phyloP scores from a whole-genome alignment of 192 early-diverging fungal genomes.

The Blastocladiella britannica region DNA sequence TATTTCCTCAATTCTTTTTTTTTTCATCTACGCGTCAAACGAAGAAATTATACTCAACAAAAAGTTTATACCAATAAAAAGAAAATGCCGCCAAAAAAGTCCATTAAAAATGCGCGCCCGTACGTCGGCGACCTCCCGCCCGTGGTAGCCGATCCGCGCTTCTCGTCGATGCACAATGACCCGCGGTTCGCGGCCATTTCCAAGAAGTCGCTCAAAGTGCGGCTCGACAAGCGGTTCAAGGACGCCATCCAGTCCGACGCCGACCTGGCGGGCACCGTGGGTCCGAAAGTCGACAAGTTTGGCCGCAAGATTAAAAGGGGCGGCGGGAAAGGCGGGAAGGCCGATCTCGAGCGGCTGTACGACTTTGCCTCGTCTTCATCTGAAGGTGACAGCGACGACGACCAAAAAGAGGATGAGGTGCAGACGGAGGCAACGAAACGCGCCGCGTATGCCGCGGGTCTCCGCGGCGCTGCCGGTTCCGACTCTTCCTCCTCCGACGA shows the following conservation, averaged over 20 bases:
- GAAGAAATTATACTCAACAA: no score
- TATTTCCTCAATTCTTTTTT: no score
- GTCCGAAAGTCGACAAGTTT: slow-evolving; percentile 30
- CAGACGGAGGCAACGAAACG: not conserved
- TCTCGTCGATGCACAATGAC: slow-evolving; percentile 56
- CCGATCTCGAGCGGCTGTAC: slow-evolving; percentile 31
- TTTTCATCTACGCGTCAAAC: no score
- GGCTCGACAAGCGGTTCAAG: slow-evolving; percentile 71
- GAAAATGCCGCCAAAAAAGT: not conserved
- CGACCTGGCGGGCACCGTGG: slow-evolving; percentile 24
- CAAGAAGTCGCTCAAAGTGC: slow-evolving; percentile 62
- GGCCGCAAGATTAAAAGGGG: slow-evolving; percentile 14
- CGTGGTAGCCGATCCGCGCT: slow-evolving; percentile 45
- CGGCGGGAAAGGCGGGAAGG: slow-evolving; percentile 13
- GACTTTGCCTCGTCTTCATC: slow-evolving; percentile 21
- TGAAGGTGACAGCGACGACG: slow-evolving; percentile 9
- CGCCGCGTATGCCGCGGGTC: not conserved
- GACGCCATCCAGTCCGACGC: slow-evolving; percentile 52
- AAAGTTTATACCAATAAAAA: no score
- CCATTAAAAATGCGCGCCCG: not conserved
- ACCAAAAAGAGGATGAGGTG: slow-evolving; percentile 14
- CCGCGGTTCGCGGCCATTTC: slow-evolving; percentile 58
- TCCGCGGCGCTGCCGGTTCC: slow-evolving; percentile 1
- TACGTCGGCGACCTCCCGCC: not conserved
- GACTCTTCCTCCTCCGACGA: slow-evolving; percentile 6